A percentile compares a stretch with the other conserved stretches of the same genome.
Evolutionary conservation across 805 yeast genomes (phyloP).

Genomic region (Nadsonia fulvescens): DNA sequence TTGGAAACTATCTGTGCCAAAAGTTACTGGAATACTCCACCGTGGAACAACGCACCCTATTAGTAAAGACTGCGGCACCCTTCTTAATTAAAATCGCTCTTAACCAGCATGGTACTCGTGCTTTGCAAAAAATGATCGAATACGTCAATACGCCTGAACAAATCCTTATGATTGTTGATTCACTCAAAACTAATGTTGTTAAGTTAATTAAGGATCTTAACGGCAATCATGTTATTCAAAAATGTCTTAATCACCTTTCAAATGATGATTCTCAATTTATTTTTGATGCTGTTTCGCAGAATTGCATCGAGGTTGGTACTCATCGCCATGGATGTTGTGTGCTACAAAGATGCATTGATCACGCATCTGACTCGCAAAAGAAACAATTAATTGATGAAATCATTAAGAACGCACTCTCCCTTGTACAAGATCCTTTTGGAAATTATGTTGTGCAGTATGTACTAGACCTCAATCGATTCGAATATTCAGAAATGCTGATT

Average conservation of each 20-base stretch:
- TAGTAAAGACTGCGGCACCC: conserved; percentile 57
- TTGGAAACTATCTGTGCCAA: conserved; percentile 92
- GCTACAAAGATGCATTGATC: conserved; percentile 83
- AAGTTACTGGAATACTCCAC: conserved; percentile 66
- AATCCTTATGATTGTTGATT: conserved; percentile 38
- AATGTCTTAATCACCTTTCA: conserved; percentile 59
- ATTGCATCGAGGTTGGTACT: conserved; percentile 71
- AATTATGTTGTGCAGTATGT: conserved; percentile 95
- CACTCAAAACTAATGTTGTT: conserved; percentile 57
- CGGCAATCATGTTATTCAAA: conserved; percentile 94
- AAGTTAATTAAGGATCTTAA: conserved; percentile 71
- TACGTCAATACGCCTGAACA: conserved; percentile 59
- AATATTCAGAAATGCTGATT: conserved; percentile 23
- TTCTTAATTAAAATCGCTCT: conserved; percentile 65
- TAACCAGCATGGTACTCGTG: conserved; percentile 93
- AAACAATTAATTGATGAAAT: conserved; percentile 47
- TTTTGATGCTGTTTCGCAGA: conserved; percentile 61
- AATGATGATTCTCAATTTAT: conserved; percentile 69
- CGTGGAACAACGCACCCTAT: conserved; percentile 45
- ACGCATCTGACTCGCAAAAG: conserved; percentile 58
- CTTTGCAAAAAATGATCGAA: conserved; percentile 82
- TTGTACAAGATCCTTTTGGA: conserved; percentile 87
- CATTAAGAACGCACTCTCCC: conserved; percentile 45
- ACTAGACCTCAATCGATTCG: too few species aligned
- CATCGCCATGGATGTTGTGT: conserved; percentile 98